A percentile compares a stretch with the other conserved stretches of the same genome.
Evolutionary conservation across 2,329 filamentous ascomycete genomes (phyloP).

Genomic region (Cryphonectria carpinicola): DNA sequence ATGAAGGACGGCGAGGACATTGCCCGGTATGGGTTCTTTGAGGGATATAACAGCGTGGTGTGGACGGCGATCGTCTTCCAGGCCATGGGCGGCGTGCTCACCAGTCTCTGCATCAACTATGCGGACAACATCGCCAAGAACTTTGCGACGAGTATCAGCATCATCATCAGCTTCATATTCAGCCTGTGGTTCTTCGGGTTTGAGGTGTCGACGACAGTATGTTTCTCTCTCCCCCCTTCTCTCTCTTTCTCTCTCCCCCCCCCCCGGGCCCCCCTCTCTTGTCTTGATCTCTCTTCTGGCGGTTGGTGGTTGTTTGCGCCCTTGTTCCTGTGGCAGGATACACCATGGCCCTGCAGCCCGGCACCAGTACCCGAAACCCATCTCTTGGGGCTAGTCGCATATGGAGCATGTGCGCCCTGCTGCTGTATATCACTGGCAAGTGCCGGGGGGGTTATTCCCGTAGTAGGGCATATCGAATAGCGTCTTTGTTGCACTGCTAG

Average conservation of each 20-base stretch:
- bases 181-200: conserved; percentile 88
- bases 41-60: conserved; percentile 90
- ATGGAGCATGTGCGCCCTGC: not conserved
- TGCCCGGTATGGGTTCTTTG: conserved; percentile 84
- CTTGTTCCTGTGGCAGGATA: not conserved
- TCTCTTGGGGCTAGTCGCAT: not conserved
- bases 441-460: not conserved
- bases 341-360: not conserved
- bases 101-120: conserved; percentile 79
- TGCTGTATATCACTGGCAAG: not conserved
- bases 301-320: not conserved
- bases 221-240: conserved; percentile 36
- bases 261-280: conserved; percentile 16
- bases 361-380: not conserved
- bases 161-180: conserved; percentile 82
- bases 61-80: conserved; percentile 86
- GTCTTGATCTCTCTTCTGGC: not conserved
- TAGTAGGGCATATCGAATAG: not conserved
- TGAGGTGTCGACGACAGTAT: conserved; percentile 70
- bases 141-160: conserved; percentile 90
- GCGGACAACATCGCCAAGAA: conserved; percentile 92
- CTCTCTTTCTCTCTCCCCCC: too few species aligned
- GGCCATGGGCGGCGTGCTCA: conserved; percentile 81
- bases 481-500: not conserved
- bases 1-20: conserved; percentile 88